Base-by-base conservation (phyloP, 208 protist species). In the Jaenimonas drosophilae region DNA sequence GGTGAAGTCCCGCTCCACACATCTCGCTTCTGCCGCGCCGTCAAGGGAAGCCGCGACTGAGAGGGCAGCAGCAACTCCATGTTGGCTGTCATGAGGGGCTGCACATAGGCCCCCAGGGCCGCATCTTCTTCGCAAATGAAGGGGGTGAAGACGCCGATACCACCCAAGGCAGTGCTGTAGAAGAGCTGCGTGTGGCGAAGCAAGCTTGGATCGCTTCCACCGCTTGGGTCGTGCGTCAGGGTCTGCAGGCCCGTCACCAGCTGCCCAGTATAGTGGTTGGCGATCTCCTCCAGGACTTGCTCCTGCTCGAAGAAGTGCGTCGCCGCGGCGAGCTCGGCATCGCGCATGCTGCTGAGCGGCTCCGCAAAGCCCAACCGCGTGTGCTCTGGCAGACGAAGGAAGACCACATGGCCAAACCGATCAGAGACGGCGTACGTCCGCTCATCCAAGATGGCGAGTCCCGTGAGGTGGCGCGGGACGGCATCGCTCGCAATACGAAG, bases 51-150 rank as follows among this genome's bases (percentile, higher is more conserved):
- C n/a, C 24, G 24, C 7, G n/a, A 11, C 12, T 62, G 49, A 17
- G 59, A 44, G 2, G 51, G 36, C 16, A 83, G 55, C 2, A 71
- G 40, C 19, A 57, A 64, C 2, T 61, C 64, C 20, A 67, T 33
- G 55, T 88, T 62, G 1, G 30, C 41, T 19, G 65, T 34, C 20
- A 90, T 21, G 19, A 90, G 63, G 2, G 73, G 70, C 54, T 78
- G 73, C 31, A 70, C 26, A 44, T 88, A 76, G 11, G 75, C 83
- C 11, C 67, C 83, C 9, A 88, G 37, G 0, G 72, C 76, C 17
- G 61, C 83, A 34, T 91, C 83, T 19, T 81, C 78, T 27, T 91
- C 75, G 1, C 54, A 40, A 19, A 84, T 47, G 53, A 88, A 76
- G 3, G 83, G 78, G 12, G 70, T 59, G 38, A 76, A 87, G 19